phyloP scores from a whole-genome alignment of 2,329 filamentous ascomycete species.

The Claviceps arundinis region DNA sequence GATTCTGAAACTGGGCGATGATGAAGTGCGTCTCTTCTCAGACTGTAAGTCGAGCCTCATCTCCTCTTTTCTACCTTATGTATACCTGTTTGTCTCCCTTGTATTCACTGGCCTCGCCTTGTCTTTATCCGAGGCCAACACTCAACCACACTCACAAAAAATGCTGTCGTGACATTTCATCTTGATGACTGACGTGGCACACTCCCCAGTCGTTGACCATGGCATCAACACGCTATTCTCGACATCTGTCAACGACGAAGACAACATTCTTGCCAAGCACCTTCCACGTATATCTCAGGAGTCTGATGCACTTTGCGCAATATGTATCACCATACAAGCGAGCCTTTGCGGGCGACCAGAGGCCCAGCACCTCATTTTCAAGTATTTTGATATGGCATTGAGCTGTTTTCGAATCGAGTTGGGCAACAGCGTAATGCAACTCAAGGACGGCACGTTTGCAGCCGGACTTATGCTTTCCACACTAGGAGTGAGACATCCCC shows the following conservation, averaged over 20 bases:
- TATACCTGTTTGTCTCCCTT: background rate
- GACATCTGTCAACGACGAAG: constrained; percentile 1
- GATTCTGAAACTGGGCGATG: background rate
- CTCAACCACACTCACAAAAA: no score
- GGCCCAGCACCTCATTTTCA: background rate
- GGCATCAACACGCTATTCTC: background rate
- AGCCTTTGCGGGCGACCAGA: background rate
- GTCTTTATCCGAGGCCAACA: no score
- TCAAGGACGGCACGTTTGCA: background rate
- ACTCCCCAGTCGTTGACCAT: background rate
- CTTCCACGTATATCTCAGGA: background rate
- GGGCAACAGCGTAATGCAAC: background rate
- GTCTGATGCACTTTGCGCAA: background rate
- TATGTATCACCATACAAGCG: constrained; percentile 2
- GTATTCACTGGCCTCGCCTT: no score
- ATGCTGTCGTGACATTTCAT: no score
- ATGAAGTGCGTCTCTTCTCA: background rate
- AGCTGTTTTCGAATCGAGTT: background rate
- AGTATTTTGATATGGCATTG: background rate
- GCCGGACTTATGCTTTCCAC: constrained; percentile 1
- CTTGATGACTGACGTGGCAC: background rate
- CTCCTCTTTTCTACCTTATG: background rate
- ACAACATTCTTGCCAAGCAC: background rate
- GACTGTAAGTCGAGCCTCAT: background rate
- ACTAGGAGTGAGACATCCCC: background rate